Evolutionary conservation across 1,284 basidiomycete species (phyloP).

Genomic region (Apiotrichum mycotoxinovorans): DNA sequence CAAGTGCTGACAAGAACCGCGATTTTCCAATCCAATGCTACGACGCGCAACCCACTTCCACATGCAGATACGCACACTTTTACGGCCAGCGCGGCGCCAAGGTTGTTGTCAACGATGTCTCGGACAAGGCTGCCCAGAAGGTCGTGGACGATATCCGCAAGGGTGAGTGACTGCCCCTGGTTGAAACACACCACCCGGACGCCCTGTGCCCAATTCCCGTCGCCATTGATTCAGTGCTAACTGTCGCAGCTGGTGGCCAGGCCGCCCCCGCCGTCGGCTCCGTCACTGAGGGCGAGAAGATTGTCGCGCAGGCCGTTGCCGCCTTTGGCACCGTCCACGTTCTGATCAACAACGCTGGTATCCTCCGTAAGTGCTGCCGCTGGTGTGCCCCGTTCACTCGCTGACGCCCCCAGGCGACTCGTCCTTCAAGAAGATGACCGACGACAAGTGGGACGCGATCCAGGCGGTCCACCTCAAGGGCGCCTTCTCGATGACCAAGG

Average conservation of each 20-base stretch:
- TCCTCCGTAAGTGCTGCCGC: conserved; percentile 74
- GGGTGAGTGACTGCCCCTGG: conserved; percentile 55
- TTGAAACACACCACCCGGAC: not conserved
- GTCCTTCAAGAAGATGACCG: conserved; percentile 84
- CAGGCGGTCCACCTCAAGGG: conserved; percentile 91
- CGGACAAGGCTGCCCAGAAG: conserved; percentile 78
- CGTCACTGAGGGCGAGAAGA: conserved; percentile 80
- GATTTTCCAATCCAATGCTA: too few species aligned
- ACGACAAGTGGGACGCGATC: conserved; percentile 80
- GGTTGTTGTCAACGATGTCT: conserved; percentile 94
- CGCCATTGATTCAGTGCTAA: too few species aligned
- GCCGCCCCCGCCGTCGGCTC: conserved; percentile 84
- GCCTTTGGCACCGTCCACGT: conserved; percentile 79
- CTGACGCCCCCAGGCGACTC: conserved; percentile 50
- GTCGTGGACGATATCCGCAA: conserved; percentile 86
- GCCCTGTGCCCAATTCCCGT: too few species aligned
- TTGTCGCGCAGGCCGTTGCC: conserved; percentile 79
- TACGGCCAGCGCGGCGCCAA: conserved; percentile 90
- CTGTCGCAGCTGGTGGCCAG: conserved; percentile 68
- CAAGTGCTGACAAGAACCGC: too few species aligned
- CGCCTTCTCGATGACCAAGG: conserved; percentile 90
- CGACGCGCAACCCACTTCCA: too few species aligned
- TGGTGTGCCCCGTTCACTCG: too few species aligned
- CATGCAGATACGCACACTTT: conserved; percentile 84
- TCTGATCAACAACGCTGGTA: conserved; percentile 96